Conservation (phyloP, 2,329 filamentous ascomycete species). For the Nannizziopsis barbatae region DNA sequence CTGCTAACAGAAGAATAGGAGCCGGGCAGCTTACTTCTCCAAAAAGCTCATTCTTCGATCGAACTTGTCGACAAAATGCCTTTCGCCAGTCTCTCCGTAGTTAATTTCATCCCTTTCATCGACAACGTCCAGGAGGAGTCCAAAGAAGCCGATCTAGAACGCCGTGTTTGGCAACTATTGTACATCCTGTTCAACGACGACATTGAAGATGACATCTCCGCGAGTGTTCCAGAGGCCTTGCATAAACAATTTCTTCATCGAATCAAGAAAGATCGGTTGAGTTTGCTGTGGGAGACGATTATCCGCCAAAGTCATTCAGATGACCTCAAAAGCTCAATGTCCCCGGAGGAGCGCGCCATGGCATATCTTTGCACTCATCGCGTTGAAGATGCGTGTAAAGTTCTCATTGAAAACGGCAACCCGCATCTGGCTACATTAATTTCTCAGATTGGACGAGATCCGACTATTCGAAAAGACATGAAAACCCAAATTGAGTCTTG, state of each 20-base stretch:
- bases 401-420: constrained; percentile 63
- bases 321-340: constrained; percentile 53
- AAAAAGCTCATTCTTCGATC: constrained; percentile 34
- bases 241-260: constrained; percentile 32
- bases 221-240: constrained; percentile 31
- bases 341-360: constrained; percentile 72
- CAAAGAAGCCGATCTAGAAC: constrained; percentile 26
- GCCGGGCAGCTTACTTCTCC: constrained; percentile 26
- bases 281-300: constrained; percentile 32
- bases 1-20: constrained; percentile 17
- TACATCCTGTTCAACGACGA: constrained; percentile 75
- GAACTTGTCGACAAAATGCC: constrained; percentile 49
- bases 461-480: constrained; percentile 61
- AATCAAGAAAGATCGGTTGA: constrained; percentile 40
- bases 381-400: constrained; percentile 69
- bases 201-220: constrained; percentile 37
- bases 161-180: constrained; percentile 68
- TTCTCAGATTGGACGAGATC: constrained; percentile 66
- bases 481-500: constrained; percentile 70
- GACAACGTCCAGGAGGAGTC: constrained; percentile 22
- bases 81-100: constrained; percentile 32
- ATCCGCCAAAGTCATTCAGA: constrained; percentile 53
- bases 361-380: constrained; percentile 67
- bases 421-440: constrained; percentile 76
- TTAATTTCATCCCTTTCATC: constrained; percentile 27